Evolutionary conservation across 108 stramenopile species (phyloP), one percentile per base, ranked within the genome.

Genomic region (Discostella pseudostelligera): DNA sequence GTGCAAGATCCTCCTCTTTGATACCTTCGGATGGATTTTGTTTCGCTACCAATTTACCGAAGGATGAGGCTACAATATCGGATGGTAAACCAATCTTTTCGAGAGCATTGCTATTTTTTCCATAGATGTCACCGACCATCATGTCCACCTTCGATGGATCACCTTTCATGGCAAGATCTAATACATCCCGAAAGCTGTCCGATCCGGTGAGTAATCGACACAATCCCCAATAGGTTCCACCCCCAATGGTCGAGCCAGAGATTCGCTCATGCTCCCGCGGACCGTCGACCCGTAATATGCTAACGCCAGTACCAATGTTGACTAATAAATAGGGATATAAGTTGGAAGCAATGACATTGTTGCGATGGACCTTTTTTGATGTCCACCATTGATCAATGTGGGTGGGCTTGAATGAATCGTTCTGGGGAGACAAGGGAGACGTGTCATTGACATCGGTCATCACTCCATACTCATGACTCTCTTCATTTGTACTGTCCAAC

Each of bases 121-220:
- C 99, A 68, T 99, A 99, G 48, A 99, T 99, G 61, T 99, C 99
- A 14, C 96, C 95, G 2, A 99, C 98, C 80, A 97, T 92, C 89
- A 93, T 88, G 62, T 96, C 89, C 1, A 92, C 83, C 39, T 90
- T 91, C 16, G 89, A 75, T 8, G 91, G 84, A 62, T 98, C 95
- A 19, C 98, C 98, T 45, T 76, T 79, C 67, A 90, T 93, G 24
- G 97, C 98, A 32, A 97, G 74, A 51, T 90, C 85, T 70, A 99
- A 73, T 9, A 92, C 89, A 35, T 93, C 90, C 25, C 94, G 83
- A 82, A 97, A 99, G 69, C 82, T 88, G 49, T 93, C 89, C 12
- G 86, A 85, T 49, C 89, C 85, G 6, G 97, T 98, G 37, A 98
- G 71, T 22, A 98, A 74, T 37, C 97, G 93, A 64, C 96, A 97